Evolutionary conservation across 495 filamentous ascomycete genomes (phyloP), one percentile per base, ranked within the genome.

Genomic region (Penicillium desertorum): DNA sequence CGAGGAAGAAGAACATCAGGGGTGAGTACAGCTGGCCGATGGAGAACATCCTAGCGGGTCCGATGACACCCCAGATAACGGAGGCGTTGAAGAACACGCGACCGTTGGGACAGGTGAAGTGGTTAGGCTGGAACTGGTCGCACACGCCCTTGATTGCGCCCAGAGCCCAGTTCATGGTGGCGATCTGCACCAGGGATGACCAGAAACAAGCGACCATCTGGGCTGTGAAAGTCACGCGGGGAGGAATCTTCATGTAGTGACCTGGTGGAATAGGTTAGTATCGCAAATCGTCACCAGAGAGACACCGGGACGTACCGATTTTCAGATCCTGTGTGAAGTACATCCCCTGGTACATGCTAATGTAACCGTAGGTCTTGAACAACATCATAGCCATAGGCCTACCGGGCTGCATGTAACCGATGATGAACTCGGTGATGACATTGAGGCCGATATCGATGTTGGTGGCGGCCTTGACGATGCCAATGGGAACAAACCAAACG

Each of bases 231-330:
- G 83, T 82, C 3, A 83, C 74, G 3, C 82, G 74, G 8, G 82
- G 83, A 0, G 85, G 83, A 5, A 88, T 69, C 63, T 88, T 88
- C 78, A 87, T 83, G 63, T 88, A 88, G 68, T 87, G 84, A 6
- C 79, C 83, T 75, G 36, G 12, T 30, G 16, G 5, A 14, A 11
- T 6, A 27, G 16, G 46, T 53, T 49, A 51, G 56, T 45, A 34
- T 20, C 22, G 2, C 6, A 7, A 4, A 32, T 44, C 1, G 9
- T 12, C 23, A 10, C 3, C 11, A 20, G 4, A 17, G 14, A 19
- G 34, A 30, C 19, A 14, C 11, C 23, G 8, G 3, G 5, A 44
- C 64, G 19, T 51, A 74, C 70, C 70, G 14, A 83, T 62, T 57
- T 85, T 83, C 36, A 84, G 60, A 51, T 84, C 81, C 56, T 73